A percentile compares a stretch with the other conserved stretches of the same genome.
Conservation (phyloP, 2,329 filamentous ascomycete species). For the Sordariomycetes sp. region DNA sequence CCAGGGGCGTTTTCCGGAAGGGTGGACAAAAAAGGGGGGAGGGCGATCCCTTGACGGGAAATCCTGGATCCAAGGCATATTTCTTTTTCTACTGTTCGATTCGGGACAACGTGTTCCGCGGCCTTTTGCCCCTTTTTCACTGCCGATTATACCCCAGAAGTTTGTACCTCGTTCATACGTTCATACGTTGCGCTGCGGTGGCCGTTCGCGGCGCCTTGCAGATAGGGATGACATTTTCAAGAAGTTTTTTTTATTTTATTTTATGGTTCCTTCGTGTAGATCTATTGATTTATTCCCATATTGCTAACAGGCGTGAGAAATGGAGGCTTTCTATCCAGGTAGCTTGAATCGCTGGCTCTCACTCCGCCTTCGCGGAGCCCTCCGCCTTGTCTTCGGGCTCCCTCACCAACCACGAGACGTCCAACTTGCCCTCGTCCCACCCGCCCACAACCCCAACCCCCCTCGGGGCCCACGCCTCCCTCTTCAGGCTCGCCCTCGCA, state of each 20-base stretch:
- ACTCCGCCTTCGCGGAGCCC: neutral
- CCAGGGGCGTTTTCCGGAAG: neutral
- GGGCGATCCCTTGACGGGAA: neutral
- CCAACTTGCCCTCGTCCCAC: slow-evolving; percentile 18
- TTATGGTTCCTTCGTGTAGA: neutral
- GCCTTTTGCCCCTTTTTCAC: neutral
- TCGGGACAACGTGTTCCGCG: neutral
- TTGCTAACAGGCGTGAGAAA: neutral
- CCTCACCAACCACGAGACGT: slow-evolving; percentile 27
- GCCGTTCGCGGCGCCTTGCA: neutral
- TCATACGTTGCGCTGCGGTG: neutral
- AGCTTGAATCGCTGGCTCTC: neutral
- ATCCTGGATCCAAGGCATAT: neutral
- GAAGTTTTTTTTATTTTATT: neutral
- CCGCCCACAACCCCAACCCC: slow-evolving; percentile 21
- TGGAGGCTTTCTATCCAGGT: no score
- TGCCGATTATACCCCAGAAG: neutral
- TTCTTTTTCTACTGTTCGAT: neutral
- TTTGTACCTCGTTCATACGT: neutral
- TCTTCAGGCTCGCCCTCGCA: slow-evolving; percentile 58
- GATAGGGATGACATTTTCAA: neutral
- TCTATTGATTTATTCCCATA: neutral
- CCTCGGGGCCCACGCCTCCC: slow-evolving; percentile 47
- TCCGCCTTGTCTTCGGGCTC: slow-evolving; percentile 10
- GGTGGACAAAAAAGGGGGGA: neutral